These are phyloP conservation scores for Didymella arachidicola DNA, from an alignment of 2,329 filamentous ascomycete species.

Conservation along the genomic window DNA sequence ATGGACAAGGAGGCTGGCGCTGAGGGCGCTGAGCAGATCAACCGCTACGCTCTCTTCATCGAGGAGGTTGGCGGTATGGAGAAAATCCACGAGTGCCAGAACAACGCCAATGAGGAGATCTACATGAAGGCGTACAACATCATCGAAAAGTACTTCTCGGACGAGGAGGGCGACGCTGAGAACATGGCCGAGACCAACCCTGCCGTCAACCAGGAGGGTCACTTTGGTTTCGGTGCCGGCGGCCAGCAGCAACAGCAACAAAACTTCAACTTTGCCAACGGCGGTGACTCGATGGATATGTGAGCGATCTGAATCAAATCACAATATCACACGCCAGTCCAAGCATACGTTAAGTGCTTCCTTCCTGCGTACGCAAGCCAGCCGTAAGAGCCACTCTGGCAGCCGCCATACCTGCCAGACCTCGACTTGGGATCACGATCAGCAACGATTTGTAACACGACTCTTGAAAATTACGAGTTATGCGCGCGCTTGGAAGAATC, in stretches of 20 bases:
- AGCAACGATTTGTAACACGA: slow-evolving; percentile 40
- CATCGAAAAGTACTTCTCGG: slow-evolving; percentile 99
- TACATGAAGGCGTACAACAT: slow-evolving; percentile 99
- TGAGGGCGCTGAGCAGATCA: slow-evolving; percentile 73
- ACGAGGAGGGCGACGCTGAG: slow-evolving; percentile 87
- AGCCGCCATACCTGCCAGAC: slow-evolving; percentile 14
- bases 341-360: slow-evolving; percentile 12
- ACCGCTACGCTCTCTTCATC: slow-evolving; percentile 97
- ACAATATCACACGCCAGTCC: slow-evolving; percentile 1
- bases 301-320: slow-evolving; percentile 52
- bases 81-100: slow-evolving; percentile 99
- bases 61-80: slow-evolving; percentile 99
- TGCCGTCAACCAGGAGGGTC: slow-evolving; percentile 73
- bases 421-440: slow-evolving; percentile 27
- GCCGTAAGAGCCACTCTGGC: slow-evolving; percentile 12
- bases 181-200: slow-evolving; percentile 80
- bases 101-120: slow-evolving; percentile 99
- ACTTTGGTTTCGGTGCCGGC: slow-evolving; percentile 77
- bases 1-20: slow-evolving; percentile 92
- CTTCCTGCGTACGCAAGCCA: slow-evolving; percentile 11
- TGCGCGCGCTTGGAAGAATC: slow-evolving; percentile 25
- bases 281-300: slow-evolving; percentile 78
- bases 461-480: slow-evolving; percentile 30
- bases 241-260: slow-evolving; percentile 68
- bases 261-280: slow-evolving; percentile 93